Percentiles rank a stretch among this genome's conserved stretches.
Evolutionary conservation across 495 filamentous ascomycete genomes (phyloP).

Genomic region (Saxophila tyrrhenica): DNA sequence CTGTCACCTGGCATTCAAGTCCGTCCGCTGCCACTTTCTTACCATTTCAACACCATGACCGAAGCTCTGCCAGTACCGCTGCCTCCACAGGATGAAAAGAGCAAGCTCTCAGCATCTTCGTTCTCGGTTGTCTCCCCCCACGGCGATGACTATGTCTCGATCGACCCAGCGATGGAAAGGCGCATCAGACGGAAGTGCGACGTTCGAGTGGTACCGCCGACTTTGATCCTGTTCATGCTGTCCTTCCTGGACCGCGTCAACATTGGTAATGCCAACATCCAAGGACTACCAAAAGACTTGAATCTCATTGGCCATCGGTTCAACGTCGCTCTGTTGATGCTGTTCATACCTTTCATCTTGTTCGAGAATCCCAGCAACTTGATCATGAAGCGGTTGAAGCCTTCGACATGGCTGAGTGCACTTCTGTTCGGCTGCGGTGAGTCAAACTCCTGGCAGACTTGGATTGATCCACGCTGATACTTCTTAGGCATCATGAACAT

Average conservation of each 20-base stretch:
- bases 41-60: no score
- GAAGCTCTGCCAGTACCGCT: no score
- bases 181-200: neutral
- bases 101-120: no score
- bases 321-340: slow-evolving; percentile 45
- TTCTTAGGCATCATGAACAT: neutral
- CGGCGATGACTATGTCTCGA: no score
- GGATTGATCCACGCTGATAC: neutral
- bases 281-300: slow-evolving; percentile 48
- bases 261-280: slow-evolving; percentile 45
- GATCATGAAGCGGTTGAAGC: neutral
- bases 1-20: no score
- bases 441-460: neutral
- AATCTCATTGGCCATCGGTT: slow-evolving; percentile 42
- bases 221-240: slow-evolving; percentile 29
- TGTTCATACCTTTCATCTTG: neutral
- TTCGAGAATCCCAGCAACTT: neutral
- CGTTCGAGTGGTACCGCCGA: neutral
- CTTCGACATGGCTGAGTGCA: no score
- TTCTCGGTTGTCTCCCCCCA: no score
- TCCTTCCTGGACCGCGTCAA: slow-evolving; percentile 27
- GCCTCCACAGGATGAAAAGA: no score
- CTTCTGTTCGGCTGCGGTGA: neutral
- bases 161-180: neutral
- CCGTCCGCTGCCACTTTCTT: no score